Percentiles rank a stretch among this genome's conserved stretches.
Evolutionary conservation across 305 asterid species (phyloP).

Genomic region (Petunia hybrid): DNA sequence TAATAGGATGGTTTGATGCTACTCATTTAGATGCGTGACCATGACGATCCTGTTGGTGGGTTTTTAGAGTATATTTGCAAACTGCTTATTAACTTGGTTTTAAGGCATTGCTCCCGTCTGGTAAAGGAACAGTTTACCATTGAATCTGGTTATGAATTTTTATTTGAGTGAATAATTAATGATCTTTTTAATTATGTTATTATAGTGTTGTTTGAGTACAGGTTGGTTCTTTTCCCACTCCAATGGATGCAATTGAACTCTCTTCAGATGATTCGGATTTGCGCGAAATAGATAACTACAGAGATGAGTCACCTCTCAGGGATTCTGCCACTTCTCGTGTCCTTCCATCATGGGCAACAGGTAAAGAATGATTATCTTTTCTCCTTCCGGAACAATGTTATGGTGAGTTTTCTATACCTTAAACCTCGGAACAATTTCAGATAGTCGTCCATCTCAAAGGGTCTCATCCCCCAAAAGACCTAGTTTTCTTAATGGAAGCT

Average conservation of each 20-base stretch:
- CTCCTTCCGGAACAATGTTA: not conserved
- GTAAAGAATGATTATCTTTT: slow-evolving; percentile 41
- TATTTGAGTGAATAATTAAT: slow-evolving; percentile 1
- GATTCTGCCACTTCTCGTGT: slow-evolving; percentile 59
- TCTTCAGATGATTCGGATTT: slow-evolving; percentile 90
- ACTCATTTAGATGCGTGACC: slow-evolving; percentile 50
- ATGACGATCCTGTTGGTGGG: slow-evolving; percentile 45
- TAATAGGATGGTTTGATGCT: slow-evolving; percentile 33
- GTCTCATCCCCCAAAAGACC: slow-evolving; percentile 47
- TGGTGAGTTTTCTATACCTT: slow-evolving; percentile 30
- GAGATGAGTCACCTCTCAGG: slow-evolving; percentile 65
- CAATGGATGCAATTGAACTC: slow-evolving; percentile 64
- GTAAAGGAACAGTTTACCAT: slow-evolving; percentile 44
- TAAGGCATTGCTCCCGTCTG: slow-evolving; percentile 46
- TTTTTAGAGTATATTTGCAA: slow-evolving; percentile 46
- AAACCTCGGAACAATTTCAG: slow-evolving; percentile 48
- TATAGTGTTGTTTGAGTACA: slow-evolving; percentile 43
- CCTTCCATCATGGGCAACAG: slow-evolving; percentile 68
- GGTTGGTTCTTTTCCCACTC: slow-evolving; percentile 61
- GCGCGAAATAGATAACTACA: slow-evolving; percentile 80
- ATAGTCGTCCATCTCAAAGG: slow-evolving; percentile 40
- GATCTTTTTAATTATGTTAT: slow-evolving; percentile 34
- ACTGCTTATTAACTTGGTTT: slow-evolving; percentile 39
- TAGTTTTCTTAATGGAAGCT: slow-evolving; percentile 49
- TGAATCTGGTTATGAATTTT: slow-evolving; percentile 30